phyloP scores from a whole-genome alignment of 768 basidiomycete genomes.

The Hortiboletus flavorubellus region DNA sequence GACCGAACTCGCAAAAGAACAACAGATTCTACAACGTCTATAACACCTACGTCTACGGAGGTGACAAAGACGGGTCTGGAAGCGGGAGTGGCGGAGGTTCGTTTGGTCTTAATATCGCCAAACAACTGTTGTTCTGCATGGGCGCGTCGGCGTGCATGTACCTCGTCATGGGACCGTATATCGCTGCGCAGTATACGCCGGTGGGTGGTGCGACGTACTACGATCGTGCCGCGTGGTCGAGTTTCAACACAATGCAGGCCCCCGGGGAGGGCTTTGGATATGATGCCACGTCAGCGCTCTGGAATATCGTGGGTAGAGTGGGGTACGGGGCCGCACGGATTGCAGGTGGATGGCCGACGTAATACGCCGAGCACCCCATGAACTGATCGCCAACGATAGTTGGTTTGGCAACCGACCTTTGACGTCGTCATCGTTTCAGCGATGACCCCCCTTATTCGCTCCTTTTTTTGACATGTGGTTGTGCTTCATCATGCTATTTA shows the following conservation, averaged over 20 bases:
- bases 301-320: constrained; percentile 68
- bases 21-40: constrained; percentile 83
- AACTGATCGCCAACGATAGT: constrained; percentile 1
- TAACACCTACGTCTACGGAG: constrained; percentile 63
- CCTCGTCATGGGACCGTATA: constrained; percentile 57
- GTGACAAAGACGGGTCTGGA: constrained; percentile 37
- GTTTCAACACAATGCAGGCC: constrained; percentile 69
- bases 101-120: constrained; percentile 35
- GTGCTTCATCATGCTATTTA: constrained; percentile 17
- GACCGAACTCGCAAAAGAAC: constrained; percentile 38
- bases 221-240: constrained; percentile 76
- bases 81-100: constrained; percentile 15
- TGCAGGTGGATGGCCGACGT: constrained; percentile 77
- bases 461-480: constrained; percentile 13
- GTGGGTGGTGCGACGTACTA: constrained; percentile 71
- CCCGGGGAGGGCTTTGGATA: constrained; percentile 67
- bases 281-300: constrained; percentile 59
- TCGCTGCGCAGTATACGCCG: constrained; percentile 50
- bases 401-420: constrained; percentile 4
- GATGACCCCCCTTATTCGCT: background rate
- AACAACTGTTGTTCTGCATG: constrained; percentile 54
- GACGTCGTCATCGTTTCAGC: constrained; percentile 10
- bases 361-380: constrained; percentile 7
- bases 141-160: constrained; percentile 62
- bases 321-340: constrained; percentile 74